These are phyloP conservation scores for Calonectria hawksworthii DNA, from an alignment of 2,329 filamentous ascomycete species.

Conservation along the genomic window DNA sequence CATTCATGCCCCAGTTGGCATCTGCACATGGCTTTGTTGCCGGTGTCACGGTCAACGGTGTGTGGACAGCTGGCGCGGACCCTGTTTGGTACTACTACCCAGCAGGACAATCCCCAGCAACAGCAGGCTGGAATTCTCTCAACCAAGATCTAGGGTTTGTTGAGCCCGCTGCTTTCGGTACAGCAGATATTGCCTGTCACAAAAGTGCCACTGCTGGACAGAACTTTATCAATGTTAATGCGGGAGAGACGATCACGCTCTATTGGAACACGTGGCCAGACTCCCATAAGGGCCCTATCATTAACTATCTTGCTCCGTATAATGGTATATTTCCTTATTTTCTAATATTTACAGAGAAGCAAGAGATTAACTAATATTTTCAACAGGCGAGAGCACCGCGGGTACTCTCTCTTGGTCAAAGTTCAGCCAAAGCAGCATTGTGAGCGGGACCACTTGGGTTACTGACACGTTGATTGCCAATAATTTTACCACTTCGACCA, in stretches of 20 bases:
- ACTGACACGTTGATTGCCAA: conserved; percentile 57
- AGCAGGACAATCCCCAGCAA: conserved; percentile 16
- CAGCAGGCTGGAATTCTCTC: conserved; percentile 54
- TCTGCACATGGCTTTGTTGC: conserved; percentile 32
- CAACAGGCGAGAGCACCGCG: conserved; percentile 45
- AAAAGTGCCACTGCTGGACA: conserved; percentile 53
- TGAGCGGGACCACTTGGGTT: conserved; percentile 52
- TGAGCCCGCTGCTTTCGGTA: conserved; percentile 52
- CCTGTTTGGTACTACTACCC: conserved; percentile 32
- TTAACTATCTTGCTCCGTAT: conserved; percentile 74
- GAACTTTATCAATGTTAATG: conserved; percentile 51
- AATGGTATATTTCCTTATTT: conserved; percentile 63
- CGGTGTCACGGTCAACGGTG: conserved; percentile 29
- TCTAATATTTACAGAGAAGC: background rate
- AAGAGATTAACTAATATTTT: background rate
- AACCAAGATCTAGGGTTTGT: conserved; percentile 65
- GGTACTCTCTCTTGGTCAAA: conserved; percentile 72
- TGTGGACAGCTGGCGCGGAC: conserved; percentile 29
- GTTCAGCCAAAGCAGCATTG: conserved; percentile 69
- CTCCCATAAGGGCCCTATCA: conserved; percentile 65
- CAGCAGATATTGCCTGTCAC: conserved; percentile 61
- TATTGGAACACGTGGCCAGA: conserved; percentile 58
- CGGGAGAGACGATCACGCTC: conserved; percentile 55
- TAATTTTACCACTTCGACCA: conserved; percentile 48
- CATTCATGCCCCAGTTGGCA: conserved; percentile 17